phyloP scores from a whole-genome alignment of 202 grass and related monocot genomes.

The Setaria italica region DNA sequence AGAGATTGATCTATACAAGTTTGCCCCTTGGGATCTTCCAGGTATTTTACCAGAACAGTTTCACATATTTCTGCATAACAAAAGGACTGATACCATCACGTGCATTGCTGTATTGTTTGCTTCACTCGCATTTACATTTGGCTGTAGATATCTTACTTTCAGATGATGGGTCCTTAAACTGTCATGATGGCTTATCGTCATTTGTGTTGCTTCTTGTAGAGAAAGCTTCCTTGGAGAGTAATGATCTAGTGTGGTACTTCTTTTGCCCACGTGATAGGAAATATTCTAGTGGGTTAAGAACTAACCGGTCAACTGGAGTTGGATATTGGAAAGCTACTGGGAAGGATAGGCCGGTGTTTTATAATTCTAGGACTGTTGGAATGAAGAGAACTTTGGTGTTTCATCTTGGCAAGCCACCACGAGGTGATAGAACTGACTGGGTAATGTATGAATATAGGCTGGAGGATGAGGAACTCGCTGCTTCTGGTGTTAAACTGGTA shows the following conservation, averaged over 20 bases:
- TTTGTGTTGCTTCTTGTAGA: slow-evolving; percentile 53
- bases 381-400: slow-evolving; percentile 92
- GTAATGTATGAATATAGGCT: slow-evolving; percentile 96
- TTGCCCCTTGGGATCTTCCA: slow-evolving; percentile 93
- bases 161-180: not conserved
- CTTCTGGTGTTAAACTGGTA: slow-evolving; percentile 68
- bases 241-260: slow-evolving; percentile 89
- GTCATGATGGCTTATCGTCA: slow-evolving; percentile 5
- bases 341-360: slow-evolving; percentile 70
- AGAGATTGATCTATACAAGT: slow-evolving; percentile 86
- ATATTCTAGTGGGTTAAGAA: slow-evolving; percentile 76
- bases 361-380: slow-evolving; percentile 65
- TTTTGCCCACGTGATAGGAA: slow-evolving; percentile 84
- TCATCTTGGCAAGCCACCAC: slow-evolving; percentile 79
- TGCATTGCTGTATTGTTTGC: not conserved
- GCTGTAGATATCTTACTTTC: slow-evolving; percentile 22
- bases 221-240: slow-evolving; percentile 69
- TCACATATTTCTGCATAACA: not conserved
- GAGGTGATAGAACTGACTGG: slow-evolving; percentile 83
- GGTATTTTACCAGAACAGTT: slow-evolving; percentile 39
- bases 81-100: not conserved
- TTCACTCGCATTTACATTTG: slow-evolving; percentile 12
- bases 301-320: slow-evolving; percentile 71
- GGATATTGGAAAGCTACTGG: slow-evolving; percentile 95
- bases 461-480: slow-evolving; percentile 55